Percentiles rank a stretch among this genome's conserved stretches.
Conservation (phyloP, 352 stramenopile genomes). For the Phytopythium kandeliae region DNA sequence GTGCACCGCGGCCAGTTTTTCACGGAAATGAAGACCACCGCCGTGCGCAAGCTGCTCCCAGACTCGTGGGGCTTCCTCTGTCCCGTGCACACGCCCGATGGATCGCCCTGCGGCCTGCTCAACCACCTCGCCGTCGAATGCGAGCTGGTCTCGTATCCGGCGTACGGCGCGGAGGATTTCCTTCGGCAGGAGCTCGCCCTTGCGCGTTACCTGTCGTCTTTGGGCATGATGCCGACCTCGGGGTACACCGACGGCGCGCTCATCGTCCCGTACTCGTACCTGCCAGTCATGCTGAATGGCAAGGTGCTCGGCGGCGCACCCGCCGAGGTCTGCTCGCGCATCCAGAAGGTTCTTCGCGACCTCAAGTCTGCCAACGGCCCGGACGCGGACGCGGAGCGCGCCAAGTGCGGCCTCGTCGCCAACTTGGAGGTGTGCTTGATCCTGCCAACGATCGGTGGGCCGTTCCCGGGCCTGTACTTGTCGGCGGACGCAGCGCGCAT, state of each 20-base stretch:
- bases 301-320: constrained; percentile 92
- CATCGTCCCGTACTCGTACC: constrained; percentile 87
- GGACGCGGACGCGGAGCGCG: constrained; percentile 32
- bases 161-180: constrained; percentile 68
- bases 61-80: constrained; percentile 99
- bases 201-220: constrained; percentile 59
- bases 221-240: constrained; percentile 80
- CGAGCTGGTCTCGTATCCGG: constrained; percentile 75
- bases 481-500: constrained; percentile 95
- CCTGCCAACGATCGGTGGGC: constrained; percentile 75
- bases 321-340: constrained; percentile 80
- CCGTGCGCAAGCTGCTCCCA: constrained; percentile 97
- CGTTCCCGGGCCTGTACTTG: constrained; percentile 98
- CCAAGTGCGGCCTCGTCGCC: constrained; percentile 59
- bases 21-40: constrained; percentile 99
- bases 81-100: constrained; percentile 99
- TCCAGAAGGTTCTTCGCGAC: constrained; percentile 61
- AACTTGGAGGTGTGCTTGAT: constrained; percentile 85
- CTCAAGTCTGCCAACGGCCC: constrained; percentile 56
- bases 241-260: constrained; percentile 79
- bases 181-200: constrained; percentile 72
- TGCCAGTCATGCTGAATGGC: constrained; percentile 97
- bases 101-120: constrained; percentile 97
- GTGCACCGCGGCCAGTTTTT: constrained; percentile 99
- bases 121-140: constrained; percentile 97